Base-by-base conservation (phyloP, 176 grass and related monocot species). In the Aechmea fasciata region DNA sequence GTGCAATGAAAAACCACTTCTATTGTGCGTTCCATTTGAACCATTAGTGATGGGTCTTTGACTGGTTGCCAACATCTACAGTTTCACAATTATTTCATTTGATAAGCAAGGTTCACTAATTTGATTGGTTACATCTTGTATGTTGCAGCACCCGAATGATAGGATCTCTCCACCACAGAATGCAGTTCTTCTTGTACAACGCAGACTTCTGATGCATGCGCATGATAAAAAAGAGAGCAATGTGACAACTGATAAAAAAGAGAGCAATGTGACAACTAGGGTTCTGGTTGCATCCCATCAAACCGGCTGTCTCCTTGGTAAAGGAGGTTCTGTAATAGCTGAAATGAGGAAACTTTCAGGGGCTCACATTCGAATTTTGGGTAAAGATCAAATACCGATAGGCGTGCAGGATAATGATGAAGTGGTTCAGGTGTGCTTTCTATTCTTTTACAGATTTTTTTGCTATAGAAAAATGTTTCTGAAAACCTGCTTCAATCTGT, bases 321-420 rank as follows among this genome's bases (percentile, higher is more conserved):
- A 93, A 81, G 94, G 90, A 49, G 94, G 94, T 51, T 70, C 75
- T 71, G 84, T 99, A 52, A 90, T 99, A 57, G 57, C 90, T 76
- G 90, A 99, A 83, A 93, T 99, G 90, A 93, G 94, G 84, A 99
- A 93, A 72, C 75, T 85, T 65, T 90, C 94, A 69, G 76, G 83
- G 74, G 94, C 94, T 68, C 85, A 87, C 64, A 90, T 99, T 75
- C 57, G 91, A 57, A 86, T 99, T 68, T 47, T 90, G 68, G 72
- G 79, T 62, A 93, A 93, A 87, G 90, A 88, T 47, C 85, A 89
- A 71, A 81, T 85, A 52, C 84, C 94, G 11, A 81, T 48, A 28
- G 89, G 82, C 78, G 66, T 93, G 10, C 80, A 74, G 63, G 81
- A 93, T 79, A 80, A 84, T 80, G 86, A 85, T 61, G 89, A 88